Evolutionary conservation across 2,329 filamentous ascomycete genomes (phyloP), one percentile per base, ranked within the genome.

Genomic region (Raffaelea albimanens): DNA sequence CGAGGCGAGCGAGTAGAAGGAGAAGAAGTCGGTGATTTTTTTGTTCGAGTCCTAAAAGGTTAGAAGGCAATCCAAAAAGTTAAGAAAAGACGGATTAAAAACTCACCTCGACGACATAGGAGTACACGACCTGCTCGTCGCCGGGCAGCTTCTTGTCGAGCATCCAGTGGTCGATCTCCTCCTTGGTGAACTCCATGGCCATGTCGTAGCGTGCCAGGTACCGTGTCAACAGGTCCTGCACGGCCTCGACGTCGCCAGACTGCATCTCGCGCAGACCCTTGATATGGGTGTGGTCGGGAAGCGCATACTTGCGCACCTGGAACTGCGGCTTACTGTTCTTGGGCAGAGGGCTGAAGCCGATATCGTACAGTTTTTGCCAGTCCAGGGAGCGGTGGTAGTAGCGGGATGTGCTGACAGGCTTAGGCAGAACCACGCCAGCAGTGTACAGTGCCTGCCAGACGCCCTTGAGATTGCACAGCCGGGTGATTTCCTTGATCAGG

Each of bases 401-500:
- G 54, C 93, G 81, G 61, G 89, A 95, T 11, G 89, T 95, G 66
- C 86, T 90, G 53, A 98, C 80, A 4, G 93, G 93, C 34, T 84
- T 95, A 23, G 93, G 93, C 2, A 98, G 76, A 36, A 98, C 82
- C 19, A 91, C 83, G 36, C 93, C 93, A 23, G 84, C 93, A 1
- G 93, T 98, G 70, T 96, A 97, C 50, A 98, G 87, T 44, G 91
- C 93, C 67, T 98, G 93, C 76, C 85, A 97, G 55, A 94, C 84
- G 48, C 83, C 86, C 54, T 85, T 75, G 43, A 89, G 68, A 66
- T 97, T 94, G 72, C 88, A 95, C 53, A 89, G 79, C 43, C 93
- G 84, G 5, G 93, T 98, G 58, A 98, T 88, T 64, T 98, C 93
- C 67, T 96, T 96, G 72, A 98, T 98, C 46, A 98, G 79, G 2